A percentile compares a stretch with the other conserved stretches of the same genome.
Evolutionary conservation across 805 yeast species (phyloP).

Genomic region (Candida ovalis): DNA sequence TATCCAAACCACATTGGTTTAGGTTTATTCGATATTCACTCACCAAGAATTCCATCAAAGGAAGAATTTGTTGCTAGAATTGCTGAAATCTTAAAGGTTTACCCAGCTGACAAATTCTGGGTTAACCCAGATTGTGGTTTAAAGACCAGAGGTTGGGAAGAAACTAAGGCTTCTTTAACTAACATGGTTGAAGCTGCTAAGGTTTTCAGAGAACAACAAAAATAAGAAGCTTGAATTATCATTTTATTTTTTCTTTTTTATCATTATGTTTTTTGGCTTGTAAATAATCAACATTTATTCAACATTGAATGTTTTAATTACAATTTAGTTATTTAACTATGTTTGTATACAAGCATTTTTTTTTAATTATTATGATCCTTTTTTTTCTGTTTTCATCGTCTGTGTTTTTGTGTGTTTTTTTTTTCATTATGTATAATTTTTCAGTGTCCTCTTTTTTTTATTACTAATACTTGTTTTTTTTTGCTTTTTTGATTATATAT

Average conservation of each 20-base stretch:
- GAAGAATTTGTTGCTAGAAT: constrained; percentile 94
- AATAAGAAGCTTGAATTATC: constrained; percentile 13
- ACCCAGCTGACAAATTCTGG: constrained; percentile 99
- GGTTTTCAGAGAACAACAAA: constrained; percentile 63
- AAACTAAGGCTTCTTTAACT: constrained; percentile 90
- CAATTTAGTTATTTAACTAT: constrained; percentile 11
- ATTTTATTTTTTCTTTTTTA: not conserved
- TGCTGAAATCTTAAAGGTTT: constrained; percentile 89
- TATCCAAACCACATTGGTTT: constrained; percentile 99
- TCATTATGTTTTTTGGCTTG: not conserved
- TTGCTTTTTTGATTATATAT: constrained; percentile 8
- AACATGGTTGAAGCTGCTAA: constrained; percentile 99
- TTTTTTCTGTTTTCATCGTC: not conserved
- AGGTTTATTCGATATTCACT: constrained; percentile 98
- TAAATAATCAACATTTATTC: constrained; percentile 30
- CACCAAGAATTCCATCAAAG: constrained; percentile 98
- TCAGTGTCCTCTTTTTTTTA: constrained; percentile 11
- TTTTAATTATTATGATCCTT: constrained; percentile 7
- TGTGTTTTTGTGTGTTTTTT: constrained; percentile 9
- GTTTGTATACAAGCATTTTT: constrained; percentile 8
- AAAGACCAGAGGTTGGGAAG: constrained; percentile 99
- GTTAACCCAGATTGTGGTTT: constrained; percentile 99
- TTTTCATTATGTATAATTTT: constrained; percentile 5
- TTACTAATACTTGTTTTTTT: constrained; percentile 11
- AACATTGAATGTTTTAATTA: constrained; percentile 33